phyloP scores from a whole-genome alignment of 2,329 filamentous ascomycete genomes.

The Monilinia laxa region DNA sequence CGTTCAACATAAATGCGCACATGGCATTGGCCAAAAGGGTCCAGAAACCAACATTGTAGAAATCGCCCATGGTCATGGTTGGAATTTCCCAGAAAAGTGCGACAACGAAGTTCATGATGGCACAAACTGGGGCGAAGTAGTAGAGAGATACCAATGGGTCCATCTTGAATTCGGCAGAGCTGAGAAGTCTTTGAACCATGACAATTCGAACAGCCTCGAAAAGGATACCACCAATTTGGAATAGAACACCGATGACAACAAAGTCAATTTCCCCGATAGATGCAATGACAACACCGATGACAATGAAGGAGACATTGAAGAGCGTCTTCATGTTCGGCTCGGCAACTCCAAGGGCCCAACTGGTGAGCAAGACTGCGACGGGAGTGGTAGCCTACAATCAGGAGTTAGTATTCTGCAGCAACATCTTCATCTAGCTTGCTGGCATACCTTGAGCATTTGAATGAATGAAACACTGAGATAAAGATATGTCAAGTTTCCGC shows the following conservation, averaged over 20 bases:
- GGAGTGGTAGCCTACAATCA: conserved; percentile 77
- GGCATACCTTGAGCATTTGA: conserved; percentile 92
- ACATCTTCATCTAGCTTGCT: not conserved
- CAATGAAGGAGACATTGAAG: conserved; percentile 91
- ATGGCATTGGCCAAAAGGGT: conserved; percentile 74
- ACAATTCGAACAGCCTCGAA: conserved; percentile 82
- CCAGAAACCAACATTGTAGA: conserved; percentile 70
- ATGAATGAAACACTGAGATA: conserved; percentile 97
- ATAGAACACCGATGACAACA: conserved; percentile 74
- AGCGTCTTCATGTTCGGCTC: conserved; percentile 84
- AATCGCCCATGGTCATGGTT: conserved; percentile 64
- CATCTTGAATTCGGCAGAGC: conserved; percentile 87
- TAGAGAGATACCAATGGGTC: conserved; percentile 84
- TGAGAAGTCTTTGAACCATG: conserved; percentile 81
- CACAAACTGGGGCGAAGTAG: conserved; percentile 85
- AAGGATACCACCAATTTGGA: conserved; percentile 73
- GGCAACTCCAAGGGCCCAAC: conserved; percentile 78
- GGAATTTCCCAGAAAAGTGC: conserved; percentile 74
- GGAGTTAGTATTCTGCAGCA: conserved; percentile 23
- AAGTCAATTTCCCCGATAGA: conserved; percentile 97
- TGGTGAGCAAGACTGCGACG: conserved; percentile 85
- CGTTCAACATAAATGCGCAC: conserved; percentile 78
- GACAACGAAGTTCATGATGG: conserved; percentile 74
- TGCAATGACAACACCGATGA: conserved; percentile 90
- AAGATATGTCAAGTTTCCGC: conserved; percentile 91